Conservation (phyloP, 2,329 filamentous ascomycete species). For the Penicillium sp. region DNA sequence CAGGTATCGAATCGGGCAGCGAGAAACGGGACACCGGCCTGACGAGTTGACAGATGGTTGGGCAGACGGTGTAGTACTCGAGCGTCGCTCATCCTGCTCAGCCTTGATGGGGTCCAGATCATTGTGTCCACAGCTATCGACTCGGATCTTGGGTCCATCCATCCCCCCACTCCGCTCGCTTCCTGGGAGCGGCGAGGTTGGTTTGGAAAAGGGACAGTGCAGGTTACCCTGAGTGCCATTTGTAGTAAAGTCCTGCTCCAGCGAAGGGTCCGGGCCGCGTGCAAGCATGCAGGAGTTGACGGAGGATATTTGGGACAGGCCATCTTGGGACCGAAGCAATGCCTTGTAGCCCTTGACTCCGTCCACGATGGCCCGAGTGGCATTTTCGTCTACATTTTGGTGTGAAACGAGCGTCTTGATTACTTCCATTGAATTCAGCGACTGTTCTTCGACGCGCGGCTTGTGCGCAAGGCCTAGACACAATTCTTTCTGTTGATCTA, state of each 20-base stretch:
- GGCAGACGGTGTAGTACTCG: constrained; percentile 39
- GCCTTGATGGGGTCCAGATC: constrained; percentile 59
- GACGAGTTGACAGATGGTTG: constrained; percentile 40
- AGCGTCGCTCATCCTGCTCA: constrained; percentile 46
- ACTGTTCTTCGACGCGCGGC: constrained; percentile 51
- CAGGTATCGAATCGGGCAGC: constrained; percentile 90
- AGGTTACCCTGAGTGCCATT: constrained; percentile 76
- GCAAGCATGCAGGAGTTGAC: constrained; percentile 41
- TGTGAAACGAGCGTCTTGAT: constrained; percentile 54
- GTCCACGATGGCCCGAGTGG: constrained; percentile 37
- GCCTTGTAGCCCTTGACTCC: constrained; percentile 42
- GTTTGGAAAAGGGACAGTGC: constrained; percentile 73
- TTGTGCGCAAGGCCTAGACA: constrained; percentile 36
- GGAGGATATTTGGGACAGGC: constrained; percentile 31
- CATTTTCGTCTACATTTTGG: constrained; percentile 64
- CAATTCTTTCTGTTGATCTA: constrained; percentile 31
- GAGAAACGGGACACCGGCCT: constrained; percentile 64
- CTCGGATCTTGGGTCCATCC: constrained; percentile 40
- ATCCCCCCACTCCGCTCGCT: constrained; percentile 40
- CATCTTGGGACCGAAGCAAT: constrained; percentile 32
- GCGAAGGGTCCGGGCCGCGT: constrained; percentile 56
- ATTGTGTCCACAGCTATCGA: constrained; percentile 52
- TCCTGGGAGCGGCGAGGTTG: constrained; percentile 42
- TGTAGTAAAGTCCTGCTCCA: constrained; percentile 91
- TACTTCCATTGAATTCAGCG: constrained; percentile 63